Percentiles rank a stretch among this genome's conserved stretches.
phyloP scores from a whole-genome alignment of 352 stramenopile genomes.

The Globisporangium nodosum region DNA sequence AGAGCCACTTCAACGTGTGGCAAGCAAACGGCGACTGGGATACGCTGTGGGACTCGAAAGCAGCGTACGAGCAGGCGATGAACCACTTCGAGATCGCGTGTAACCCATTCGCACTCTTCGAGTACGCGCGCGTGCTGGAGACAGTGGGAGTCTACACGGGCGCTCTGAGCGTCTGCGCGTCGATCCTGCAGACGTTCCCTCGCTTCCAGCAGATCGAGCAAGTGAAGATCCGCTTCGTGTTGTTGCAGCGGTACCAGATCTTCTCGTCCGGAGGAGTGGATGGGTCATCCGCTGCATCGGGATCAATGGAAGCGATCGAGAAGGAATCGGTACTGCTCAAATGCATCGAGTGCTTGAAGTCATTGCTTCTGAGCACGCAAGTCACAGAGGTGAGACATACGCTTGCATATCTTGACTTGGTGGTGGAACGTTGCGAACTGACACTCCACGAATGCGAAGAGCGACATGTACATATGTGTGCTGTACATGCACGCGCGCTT shows the following conservation, averaged over 20 bases:
- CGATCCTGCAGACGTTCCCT: slow-evolving; percentile 49
- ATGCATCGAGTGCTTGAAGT: slow-evolving; percentile 48
- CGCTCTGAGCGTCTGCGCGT: slow-evolving; percentile 38
- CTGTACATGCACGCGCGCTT: slow-evolving; percentile 61
- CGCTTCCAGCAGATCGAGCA: slow-evolving; percentile 32
- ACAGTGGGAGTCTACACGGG: slow-evolving; percentile 37
- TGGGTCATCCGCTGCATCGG: neutral
- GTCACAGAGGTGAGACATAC: slow-evolving; percentile 20
- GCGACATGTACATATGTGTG: slow-evolving; percentile 31
- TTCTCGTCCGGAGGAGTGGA: slow-evolving; percentile 13
- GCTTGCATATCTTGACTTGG: neutral
- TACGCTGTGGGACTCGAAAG: slow-evolving; percentile 53
- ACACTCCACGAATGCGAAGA: slow-evolving; percentile 10
- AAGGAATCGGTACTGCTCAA: slow-evolving; percentile 32
- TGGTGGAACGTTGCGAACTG: neutral
- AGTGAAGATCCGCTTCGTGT: slow-evolving; percentile 41
- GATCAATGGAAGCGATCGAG: slow-evolving; percentile 8
- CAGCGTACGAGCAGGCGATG: slow-evolving; percentile 49
- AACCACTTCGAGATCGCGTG: slow-evolving; percentile 41
- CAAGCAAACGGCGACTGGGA: slow-evolving; percentile 46
- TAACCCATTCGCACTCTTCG: slow-evolving; percentile 37
- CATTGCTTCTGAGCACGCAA: slow-evolving; percentile 34
- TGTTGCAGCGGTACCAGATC: slow-evolving; percentile 54
- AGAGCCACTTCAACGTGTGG: slow-evolving; percentile 49
- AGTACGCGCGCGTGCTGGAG: slow-evolving; percentile 54